These are phyloP conservation scores for Cladosporium velox DNA, from an alignment of 2,329 filamentous ascomycete genomes.

Conservation along the genomic window DNA sequence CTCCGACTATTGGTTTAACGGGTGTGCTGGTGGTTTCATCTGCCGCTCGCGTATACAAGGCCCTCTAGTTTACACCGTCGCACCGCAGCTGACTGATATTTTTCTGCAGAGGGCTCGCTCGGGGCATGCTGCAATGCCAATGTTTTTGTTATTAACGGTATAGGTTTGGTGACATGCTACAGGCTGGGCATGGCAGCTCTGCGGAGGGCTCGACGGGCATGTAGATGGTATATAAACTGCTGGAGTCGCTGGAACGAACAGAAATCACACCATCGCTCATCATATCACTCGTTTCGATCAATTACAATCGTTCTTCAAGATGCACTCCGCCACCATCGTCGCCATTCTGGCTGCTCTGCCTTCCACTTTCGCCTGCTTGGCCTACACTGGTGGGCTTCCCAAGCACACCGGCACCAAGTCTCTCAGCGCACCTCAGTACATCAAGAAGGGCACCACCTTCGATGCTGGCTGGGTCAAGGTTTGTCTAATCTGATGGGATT, in stretches of 20 bases:
- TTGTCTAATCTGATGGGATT: not conserved
- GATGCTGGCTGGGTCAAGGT: conserved; percentile 39
- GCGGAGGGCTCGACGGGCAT: not conserved
- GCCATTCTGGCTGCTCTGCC: conserved; percentile 31
- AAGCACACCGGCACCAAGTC: conserved; percentile 22
- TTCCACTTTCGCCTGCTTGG: conserved; percentile 25
- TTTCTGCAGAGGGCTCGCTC: not conserved
- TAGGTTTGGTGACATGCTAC: not conserved
- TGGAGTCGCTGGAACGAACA: not conserved
- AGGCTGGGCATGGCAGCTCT: conserved; percentile 1
- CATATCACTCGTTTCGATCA: not conserved
- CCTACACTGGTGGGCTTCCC: conserved; percentile 25
- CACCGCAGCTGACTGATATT: not conserved
- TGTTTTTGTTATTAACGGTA: not conserved
- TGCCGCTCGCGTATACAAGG: not conserved
- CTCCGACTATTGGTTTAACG: not conserved
- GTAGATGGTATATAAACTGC: not conserved
- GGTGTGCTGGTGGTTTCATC: conserved; percentile 6
- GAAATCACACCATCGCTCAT: not conserved
- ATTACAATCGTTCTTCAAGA: not conserved
- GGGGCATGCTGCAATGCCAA: not conserved
- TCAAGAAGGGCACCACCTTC: conserved; percentile 47
- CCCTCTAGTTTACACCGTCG: not conserved
- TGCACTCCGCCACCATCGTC: conserved; percentile 19
- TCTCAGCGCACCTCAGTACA: conserved; percentile 39